Percentiles rank a stretch among this genome's conserved stretches.
Evolutionary conservation across 371 early-diverging fungal species (phyloP).

Genomic region (Mortierella sp.): DNA sequence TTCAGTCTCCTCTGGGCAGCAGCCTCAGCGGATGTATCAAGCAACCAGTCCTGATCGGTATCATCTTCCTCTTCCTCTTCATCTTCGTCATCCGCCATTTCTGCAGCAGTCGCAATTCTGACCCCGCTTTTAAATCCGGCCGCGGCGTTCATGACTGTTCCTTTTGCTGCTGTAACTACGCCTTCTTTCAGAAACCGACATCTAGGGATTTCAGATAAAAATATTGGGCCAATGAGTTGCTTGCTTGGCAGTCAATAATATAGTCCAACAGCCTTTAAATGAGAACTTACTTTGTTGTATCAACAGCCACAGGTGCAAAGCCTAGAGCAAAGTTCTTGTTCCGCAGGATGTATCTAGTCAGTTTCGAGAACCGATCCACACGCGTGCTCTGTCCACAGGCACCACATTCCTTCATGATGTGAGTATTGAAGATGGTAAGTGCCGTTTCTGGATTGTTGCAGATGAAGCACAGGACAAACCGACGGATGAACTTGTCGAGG

Average conservation of each 20-base stretch:
- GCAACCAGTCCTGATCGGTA: slow-evolving; percentile 43
- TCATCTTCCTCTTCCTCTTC: slow-evolving; percentile 49
- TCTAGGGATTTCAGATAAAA: slow-evolving; percentile 9
- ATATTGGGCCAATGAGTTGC: background rate
- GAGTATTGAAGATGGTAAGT: slow-evolving; percentile 37
- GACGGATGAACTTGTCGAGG: slow-evolving; percentile 54
- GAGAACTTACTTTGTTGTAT: slow-evolving; percentile 35
- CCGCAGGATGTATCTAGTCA: slow-evolving; percentile 41
- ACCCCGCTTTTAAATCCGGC: slow-evolving; percentile 51
- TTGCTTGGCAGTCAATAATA: background rate
- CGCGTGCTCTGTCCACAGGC: slow-evolving; percentile 52
- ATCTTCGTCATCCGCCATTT: slow-evolving; percentile 38
- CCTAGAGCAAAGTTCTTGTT: slow-evolving; percentile 49
- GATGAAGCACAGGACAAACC: slow-evolving; percentile 47
- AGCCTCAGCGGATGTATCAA: slow-evolving; percentile 46
- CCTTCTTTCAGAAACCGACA: slow-evolving; percentile 54
- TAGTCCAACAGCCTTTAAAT: background rate
- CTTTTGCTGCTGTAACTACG: slow-evolving; percentile 16
- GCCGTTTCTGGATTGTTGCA: slow-evolving; percentile 56
- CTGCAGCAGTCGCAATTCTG: slow-evolving; percentile 39
- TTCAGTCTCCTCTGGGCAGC: slow-evolving; percentile 30
- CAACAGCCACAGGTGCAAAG: slow-evolving; percentile 24
- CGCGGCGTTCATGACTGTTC: slow-evolving; percentile 27
- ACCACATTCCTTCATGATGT: slow-evolving; percentile 55
- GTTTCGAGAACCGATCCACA: slow-evolving; percentile 49